Evolutionary conservation across 768 basidiomycete species (phyloP), one percentile per base, ranked within the genome.

Genomic region (Kwoniella dejecticola): DNA sequence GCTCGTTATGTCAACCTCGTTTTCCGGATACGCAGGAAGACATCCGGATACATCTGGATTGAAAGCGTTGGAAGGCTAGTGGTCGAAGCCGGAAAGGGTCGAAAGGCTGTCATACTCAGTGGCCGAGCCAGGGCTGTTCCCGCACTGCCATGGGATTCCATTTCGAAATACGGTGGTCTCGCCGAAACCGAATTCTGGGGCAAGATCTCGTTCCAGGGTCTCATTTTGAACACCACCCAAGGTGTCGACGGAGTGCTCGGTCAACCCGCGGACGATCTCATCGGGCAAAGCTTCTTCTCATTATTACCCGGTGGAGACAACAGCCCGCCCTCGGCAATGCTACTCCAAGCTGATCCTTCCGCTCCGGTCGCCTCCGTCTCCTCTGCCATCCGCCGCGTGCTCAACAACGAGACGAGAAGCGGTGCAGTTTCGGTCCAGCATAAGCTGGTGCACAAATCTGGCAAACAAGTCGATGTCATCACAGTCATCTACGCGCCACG

Each of bases 21-120:
- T 36, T 97, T 91, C 81, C 83, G 95, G 2, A 89, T 90, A 7
- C 82, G 83, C 29, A 85, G 88, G 6, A 91, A 89, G 76, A 68
- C 78, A 46, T 85, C 65, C 47, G 82, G 82, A 1, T 93, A 88
- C 79, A 84, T 92, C 19, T 99, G 95, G 95, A 82, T 98, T 15
- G 91, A 96, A 76, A 88, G 87, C 50, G 83, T 88, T n/a, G 95
- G 95, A 1, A 83, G 90, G 29, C 82, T 98, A 40, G 89, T 94
- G 70, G 84, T 90, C 57, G 95, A 99, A 80, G 88, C 91, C 0
- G 91, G 92, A 1, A 97, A 97, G 74, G 92, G 92, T 0, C 82
- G 92, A 36, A 96, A 98, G 79, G 91, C 92, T 1, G 91, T 99
- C 72, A 86, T 99, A 33, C 82, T 99, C n/a, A 86, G 85, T 57